Evolutionary conservation across 2,329 filamentous ascomycete genomes (phyloP), one percentile per base, ranked within the genome.

Genomic region (Curvularia sp.): DNA sequence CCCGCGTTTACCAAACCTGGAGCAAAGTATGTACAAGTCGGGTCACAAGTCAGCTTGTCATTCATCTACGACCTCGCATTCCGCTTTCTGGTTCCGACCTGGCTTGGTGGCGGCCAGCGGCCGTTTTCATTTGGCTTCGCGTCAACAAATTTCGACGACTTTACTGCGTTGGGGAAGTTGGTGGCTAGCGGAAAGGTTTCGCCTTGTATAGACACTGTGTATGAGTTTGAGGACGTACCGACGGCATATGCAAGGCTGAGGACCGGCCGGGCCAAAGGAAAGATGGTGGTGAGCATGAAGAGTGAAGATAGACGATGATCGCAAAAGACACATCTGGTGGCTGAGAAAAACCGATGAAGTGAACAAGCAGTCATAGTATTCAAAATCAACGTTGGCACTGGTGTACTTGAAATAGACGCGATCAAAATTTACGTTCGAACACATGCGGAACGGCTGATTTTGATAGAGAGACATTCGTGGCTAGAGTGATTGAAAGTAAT

Each of bases 241-340:
- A 79, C 82, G 66, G 87, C 85, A 1, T 86, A 85, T 71, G 78
- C 81, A 68, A 85, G 80, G 67, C 66, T 89, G 62, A 86, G 82
- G 71, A 81, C 76, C 0, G 83, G 83, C 0, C 80, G 82, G 30
- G 79, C 82, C 1, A 82, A 73, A 56, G 87, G 87, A 0, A 89
- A 89, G 74, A 74, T 89, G 56, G 78, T 89, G 5, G 67, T 80
- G 3, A 57, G 8, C 12, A 12, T 58, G 2, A 42, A 31, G 41
- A 26, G 20, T 3, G 39, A 53, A 15, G 18, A 48, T 30, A 33
- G 33, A n/a, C 2, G 15, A 20, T 22, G n/a, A 22, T 7, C 12
- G 4, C 20, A 43, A 18, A 38, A 38, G 35, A 18, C 3, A 18
- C 18, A 9, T 38, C 33, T 8, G 35, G 35, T 38, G 6, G 5